Percentiles rank a stretch among this genome's conserved stretches.
Evolutionary conservation across 129 eudicot species (phyloP).

Genomic region (Heracleum sosnowskyi): DNA sequence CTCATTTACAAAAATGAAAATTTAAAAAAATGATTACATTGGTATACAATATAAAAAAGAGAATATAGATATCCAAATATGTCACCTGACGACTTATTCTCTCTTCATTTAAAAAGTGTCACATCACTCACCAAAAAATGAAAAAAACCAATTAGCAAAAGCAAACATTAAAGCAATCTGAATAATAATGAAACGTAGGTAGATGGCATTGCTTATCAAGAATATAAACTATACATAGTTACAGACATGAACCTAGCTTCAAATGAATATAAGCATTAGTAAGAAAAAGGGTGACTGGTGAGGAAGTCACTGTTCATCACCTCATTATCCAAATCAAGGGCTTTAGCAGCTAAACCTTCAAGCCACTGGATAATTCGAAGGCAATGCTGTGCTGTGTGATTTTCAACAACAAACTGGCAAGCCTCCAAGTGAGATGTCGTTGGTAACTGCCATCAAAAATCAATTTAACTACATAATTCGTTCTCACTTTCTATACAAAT

Average conservation of each 20-base stretch:
- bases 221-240: background rate
- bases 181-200: background rate
- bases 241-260: background rate
- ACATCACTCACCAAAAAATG: background rate
- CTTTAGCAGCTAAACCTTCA: constrained; percentile 85
- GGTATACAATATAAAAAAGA: background rate
- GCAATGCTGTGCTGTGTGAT: constrained; percentile 84
- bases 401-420: constrained; percentile 67
- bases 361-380: constrained; percentile 96
- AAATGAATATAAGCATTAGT: background rate
- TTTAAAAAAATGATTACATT: background rate
- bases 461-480: background rate
- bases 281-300: background rate
- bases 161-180: background rate
- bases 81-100: background rate
- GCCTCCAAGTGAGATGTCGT: constrained; percentile 94
- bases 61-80: background rate
- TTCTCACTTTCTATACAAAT: background rate
- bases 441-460: constrained; percentile 47
- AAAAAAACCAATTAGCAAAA: background rate
- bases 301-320: constrained; percentile 20
- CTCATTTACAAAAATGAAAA: background rate
- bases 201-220: background rate
- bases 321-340: constrained; percentile 92
- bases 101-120: background rate